These are phyloP conservation scores for Tricholoma furcatifolium DNA, from an alignment of 768 basidiomycete species.

Conservation along the genomic window DNA sequence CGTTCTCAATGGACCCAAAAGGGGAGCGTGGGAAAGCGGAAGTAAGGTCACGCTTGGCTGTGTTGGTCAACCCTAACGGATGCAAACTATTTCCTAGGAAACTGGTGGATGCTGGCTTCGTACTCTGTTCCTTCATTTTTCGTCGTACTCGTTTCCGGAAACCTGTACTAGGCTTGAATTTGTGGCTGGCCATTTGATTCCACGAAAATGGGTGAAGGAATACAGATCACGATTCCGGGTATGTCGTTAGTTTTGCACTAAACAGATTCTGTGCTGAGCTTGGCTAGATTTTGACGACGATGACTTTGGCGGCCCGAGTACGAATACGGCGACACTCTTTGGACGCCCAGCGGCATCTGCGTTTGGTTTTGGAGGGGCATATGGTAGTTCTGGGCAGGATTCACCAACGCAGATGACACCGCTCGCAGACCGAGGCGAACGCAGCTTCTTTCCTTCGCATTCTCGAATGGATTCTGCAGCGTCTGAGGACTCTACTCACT, in stretches of 20 bases:
- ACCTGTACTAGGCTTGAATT: constrained; percentile 8
- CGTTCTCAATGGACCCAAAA: constrained; percentile 40
- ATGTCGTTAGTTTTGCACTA: constrained; percentile 16
- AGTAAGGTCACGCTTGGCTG: constrained; percentile 11
- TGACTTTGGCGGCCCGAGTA: constrained; percentile 48
- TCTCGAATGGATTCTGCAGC: constrained; percentile 74
- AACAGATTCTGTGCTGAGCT: constrained; percentile 11
- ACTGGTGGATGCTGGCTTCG: constrained; percentile 9
- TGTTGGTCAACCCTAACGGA: constrained; percentile 1
- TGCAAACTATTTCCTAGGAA: constrained; percentile 12
- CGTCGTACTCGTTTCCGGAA: constrained; percentile 13
- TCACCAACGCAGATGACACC: constrained; percentile 66
- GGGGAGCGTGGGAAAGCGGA: neutral
- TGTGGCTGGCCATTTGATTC: constrained; percentile 19
- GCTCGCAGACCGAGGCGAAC: constrained; percentile 47
- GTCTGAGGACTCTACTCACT: constrained; percentile 73
- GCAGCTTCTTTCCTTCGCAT: constrained; percentile 66
- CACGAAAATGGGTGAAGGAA: constrained; percentile 41
- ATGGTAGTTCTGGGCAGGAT: constrained; percentile 54
- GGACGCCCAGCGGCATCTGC: constrained; percentile 50
- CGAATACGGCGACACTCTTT: constrained; percentile 68
- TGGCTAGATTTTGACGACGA: constrained; percentile 76
- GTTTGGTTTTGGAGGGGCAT: constrained; percentile 44
- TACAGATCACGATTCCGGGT: constrained; percentile 71
- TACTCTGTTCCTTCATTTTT: constrained; percentile 6